These are phyloP conservation scores for Amanita pallidorosea DNA, from an alignment of 768 basidiomycete genomes.

Conservation along the genomic window DNA sequence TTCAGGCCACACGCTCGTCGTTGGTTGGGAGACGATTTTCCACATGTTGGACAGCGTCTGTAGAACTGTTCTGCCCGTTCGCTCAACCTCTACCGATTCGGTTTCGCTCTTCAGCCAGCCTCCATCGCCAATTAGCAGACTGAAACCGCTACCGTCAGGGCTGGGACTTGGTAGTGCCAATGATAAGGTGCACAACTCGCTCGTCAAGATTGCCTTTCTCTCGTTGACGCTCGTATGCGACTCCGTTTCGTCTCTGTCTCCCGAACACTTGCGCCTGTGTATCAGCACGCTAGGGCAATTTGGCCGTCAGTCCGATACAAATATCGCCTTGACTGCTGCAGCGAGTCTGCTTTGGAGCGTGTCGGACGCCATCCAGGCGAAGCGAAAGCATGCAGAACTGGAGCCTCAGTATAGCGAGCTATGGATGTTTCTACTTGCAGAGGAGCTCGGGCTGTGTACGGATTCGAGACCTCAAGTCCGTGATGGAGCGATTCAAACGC, in stretches of 20 bases:
- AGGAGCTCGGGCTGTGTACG: conserved; percentile 73
- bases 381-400: conserved; percentile 51
- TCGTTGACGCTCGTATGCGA: conserved; percentile 92
- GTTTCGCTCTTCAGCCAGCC: conserved; percentile 25
- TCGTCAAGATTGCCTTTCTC: conserved; percentile 91
- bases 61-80: conserved; percentile 31
- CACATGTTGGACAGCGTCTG: conserved; percentile 88
- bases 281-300: conserved; percentile 88
- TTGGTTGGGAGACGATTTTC: conserved; percentile 92
- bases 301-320: conserved; percentile 88
- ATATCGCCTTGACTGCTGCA: conserved; percentile 90
- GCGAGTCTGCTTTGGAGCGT: conserved; percentile 93
- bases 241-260: conserved; percentile 72
- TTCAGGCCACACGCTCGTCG: conserved; percentile 82
- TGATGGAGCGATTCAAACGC: conserved; percentile 88
- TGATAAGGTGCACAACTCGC: conserved; percentile 60
- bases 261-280: conserved; percentile 75
- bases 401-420: conserved; percentile 71
- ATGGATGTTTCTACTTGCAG: conserved; percentile 89
- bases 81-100: conserved; percentile 21
- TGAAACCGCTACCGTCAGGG: conserved; percentile 35
- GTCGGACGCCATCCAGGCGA: conserved; percentile 87
- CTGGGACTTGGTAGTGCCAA: conserved; percentile 45
- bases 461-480: conserved; percentile 83
- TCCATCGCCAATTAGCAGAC: conserved; percentile 23